Evolutionary conservation across 345 rosid species (phyloP).

Genomic region (Garcia nutans): DNA sequence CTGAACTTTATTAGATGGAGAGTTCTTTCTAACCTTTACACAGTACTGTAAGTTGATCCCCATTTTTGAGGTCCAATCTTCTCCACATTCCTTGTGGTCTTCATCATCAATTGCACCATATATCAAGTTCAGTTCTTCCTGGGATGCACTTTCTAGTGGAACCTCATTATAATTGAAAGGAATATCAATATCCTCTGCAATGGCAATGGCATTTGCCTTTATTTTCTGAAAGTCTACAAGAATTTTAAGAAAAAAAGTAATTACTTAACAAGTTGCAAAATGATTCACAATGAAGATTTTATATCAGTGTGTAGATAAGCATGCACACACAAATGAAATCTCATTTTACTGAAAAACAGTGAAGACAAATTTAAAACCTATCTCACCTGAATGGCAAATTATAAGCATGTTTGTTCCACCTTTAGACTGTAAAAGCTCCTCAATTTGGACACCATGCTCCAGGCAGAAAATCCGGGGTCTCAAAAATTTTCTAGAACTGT

Average conservation of each 20-base stretch:
- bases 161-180: slow-evolving; percentile 66
- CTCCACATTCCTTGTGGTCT: slow-evolving; percentile 47
- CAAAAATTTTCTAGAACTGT: slow-evolving; percentile 46
- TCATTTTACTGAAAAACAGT: not conserved
- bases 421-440: slow-evolving; percentile 62
- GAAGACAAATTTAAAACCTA: not conserved
- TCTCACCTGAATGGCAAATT: slow-evolving; percentile 94
- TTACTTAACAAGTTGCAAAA: not conserved
- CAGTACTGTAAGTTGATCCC: slow-evolving; percentile 78
- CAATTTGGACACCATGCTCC: slow-evolving; percentile 79
- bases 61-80: slow-evolving; percentile 88
- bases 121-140: slow-evolving; percentile 74
- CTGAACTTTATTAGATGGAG: slow-evolving; percentile 61
- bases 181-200: slow-evolving; percentile 67
- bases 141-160: slow-evolving; percentile 57
- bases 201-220: slow-evolving; percentile 72
- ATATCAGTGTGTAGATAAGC: not conserved
- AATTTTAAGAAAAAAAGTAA: not conserved
- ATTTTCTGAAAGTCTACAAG: slow-evolving; percentile 82
- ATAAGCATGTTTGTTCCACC: slow-evolving; percentile 83
- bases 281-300: not conserved
- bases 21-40: slow-evolving; percentile 75
- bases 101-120: slow-evolving; percentile 79
- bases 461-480: slow-evolving; percentile 96
- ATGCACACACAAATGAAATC: not conserved